Evolutionary conservation across 352 stramenopile genomes (phyloP), one percentile per base, ranked within the genome.

Genomic region (Phytophthora pisi): DNA sequence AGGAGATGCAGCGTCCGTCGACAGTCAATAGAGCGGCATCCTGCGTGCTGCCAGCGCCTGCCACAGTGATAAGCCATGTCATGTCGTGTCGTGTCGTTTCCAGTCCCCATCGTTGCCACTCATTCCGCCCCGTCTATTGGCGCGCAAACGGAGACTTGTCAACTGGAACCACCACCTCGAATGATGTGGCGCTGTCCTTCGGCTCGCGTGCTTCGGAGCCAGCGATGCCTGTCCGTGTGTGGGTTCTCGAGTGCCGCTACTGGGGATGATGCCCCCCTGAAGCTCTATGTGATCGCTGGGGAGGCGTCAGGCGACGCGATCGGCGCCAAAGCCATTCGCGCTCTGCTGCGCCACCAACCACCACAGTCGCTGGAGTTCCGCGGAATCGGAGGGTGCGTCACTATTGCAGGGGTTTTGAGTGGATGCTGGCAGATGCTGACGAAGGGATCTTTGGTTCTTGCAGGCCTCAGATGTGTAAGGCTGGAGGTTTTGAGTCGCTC

Each of bases 271-370:
- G 16, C 18, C 1, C 34, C 23, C 9, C 10, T 71, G 6, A 75
- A 71, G 57, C 61, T 94, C 11, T 94, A 92, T 36, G 52, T 94
- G 47, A 79, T 94, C 42, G 84, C 86, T 51, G 86, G 84, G 9
- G 86, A 94, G 62, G 69, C 86, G 1, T 94, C 86, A 28, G 82
- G 86, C 18, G 86, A 93, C 51, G 82, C 81, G n/a, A 92, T 94
- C 42, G 86, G 86, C 24, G 76, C 75, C 60, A 92, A 93, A 70
- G 73, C 87, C 40, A 80, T 94, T 61, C 67, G 61, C 11, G 82
- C 84, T 15, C 51, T 94, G 24, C 54, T 73, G 53, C 67, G 77
- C 10, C 54, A 53, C 36, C 45, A 55, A 60, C 47, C 23, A 58
- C 28, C 20, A 16, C 65, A 51, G n/a, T 40, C 18, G 23, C 38